Evolutionary conservation across 495 filamentous ascomycete genomes (phyloP).

Genomic region (Trichoderma gamsii): DNA sequence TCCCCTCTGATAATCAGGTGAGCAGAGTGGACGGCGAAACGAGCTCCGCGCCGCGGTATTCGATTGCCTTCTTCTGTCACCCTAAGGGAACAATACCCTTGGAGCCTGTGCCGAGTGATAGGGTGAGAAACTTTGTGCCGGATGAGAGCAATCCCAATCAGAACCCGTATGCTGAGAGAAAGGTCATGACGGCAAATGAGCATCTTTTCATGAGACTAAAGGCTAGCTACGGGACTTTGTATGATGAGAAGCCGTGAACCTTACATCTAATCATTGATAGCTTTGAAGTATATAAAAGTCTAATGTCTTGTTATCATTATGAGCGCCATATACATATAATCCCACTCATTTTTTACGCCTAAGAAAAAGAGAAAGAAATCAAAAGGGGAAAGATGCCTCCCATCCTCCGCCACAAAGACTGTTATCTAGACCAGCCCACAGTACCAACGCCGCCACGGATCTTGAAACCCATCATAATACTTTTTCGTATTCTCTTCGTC

Average conservation of each 20-base stretch:
- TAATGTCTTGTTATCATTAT: background rate
- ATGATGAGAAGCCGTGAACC: slow-evolving; percentile 28
- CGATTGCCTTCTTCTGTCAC: slow-evolving; percentile 89
- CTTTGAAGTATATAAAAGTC: background rate
- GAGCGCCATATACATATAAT: background rate
- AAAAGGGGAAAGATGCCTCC: background rate
- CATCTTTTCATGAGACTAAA: slow-evolving; percentile 70
- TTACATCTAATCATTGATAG: background rate
- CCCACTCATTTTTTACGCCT: background rate
- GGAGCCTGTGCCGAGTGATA: slow-evolving; percentile 65
- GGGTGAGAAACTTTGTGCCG: slow-evolving; percentile 29
- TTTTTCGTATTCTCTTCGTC: slow-evolving; percentile 10
- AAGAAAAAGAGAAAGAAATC: no score
- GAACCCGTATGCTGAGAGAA: slow-evolving; percentile 42
- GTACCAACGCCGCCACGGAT: slow-evolving; percentile 18
- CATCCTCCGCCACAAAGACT: background rate
- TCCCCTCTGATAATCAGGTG: slow-evolving; percentile 41
- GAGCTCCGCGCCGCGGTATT: slow-evolving; percentile 54
- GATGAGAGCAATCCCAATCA: slow-evolving; percentile 34
- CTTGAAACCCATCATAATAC: slow-evolving; percentile 15
- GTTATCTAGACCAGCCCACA: slow-evolving; percentile 6
- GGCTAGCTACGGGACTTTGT: slow-evolving; percentile 61
- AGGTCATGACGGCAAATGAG: slow-evolving; percentile 71
- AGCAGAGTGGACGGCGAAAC: slow-evolving; percentile 48
- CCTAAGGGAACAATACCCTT: slow-evolving; percentile 66